Percentiles rank a stretch among this genome's conserved stretches.
These are phyloP conservation scores for Jatropha podagrica DNA, from an alignment of 441 rosid genomes.

Conservation along the genomic window DNA sequence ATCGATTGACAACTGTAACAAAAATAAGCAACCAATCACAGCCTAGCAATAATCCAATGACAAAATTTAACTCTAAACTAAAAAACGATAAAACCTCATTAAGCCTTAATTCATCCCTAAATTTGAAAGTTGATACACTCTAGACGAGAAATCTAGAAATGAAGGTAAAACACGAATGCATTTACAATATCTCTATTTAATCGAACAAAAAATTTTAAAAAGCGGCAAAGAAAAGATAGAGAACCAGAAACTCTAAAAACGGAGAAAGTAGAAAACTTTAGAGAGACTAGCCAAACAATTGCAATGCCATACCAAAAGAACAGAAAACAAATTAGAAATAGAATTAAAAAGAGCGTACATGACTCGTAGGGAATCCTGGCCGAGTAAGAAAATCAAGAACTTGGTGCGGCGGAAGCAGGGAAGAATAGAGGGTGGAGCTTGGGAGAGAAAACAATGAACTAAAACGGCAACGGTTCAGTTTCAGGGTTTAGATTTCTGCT, in stretches of 20 bases:
- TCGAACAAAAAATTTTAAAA: not conserved
- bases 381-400: not conserved
- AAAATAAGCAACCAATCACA: not conserved
- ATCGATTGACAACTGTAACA: constrained; percentile 1
- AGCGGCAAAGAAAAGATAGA: not conserved
- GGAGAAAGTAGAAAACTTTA: not conserved
- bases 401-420: not conserved
- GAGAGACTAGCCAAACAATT: not conserved
- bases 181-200: not conserved
- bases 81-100: not conserved
- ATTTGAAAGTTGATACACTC: not conserved
- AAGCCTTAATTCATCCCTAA: not conserved
- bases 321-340: not conserved
- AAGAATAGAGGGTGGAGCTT: not conserved
- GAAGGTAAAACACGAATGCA: not conserved
- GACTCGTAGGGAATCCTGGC: not conserved
- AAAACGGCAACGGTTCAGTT: constrained; percentile 9
- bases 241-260: not conserved
- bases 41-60: not conserved
- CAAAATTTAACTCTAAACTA: no score
- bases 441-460: no score
- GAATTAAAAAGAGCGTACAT: not conserved
- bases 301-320: not conserved
- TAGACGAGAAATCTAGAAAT: not conserved
- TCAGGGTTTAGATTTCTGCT: no score